A percentile compares a stretch with the other conserved stretches of the same genome.
Evolutionary conservation across 1,284 basidiomycete species (phyloP).

Genomic region (Cryptococcus deneoformans): DNA sequence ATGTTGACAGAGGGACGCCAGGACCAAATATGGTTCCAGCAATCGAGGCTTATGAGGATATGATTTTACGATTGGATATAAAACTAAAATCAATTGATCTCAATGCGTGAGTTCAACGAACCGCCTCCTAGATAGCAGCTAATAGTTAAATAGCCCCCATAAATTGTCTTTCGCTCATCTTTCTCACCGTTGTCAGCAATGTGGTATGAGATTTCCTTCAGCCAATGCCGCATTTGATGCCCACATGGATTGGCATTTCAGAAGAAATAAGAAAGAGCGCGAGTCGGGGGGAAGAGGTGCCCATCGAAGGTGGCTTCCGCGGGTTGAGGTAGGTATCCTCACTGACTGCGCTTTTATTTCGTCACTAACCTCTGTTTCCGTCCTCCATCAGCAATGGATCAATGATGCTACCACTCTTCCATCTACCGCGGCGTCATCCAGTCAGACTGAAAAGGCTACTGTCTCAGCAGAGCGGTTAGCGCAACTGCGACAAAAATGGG

Average conservation of each 20-base stretch:
- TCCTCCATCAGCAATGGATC: conserved; percentile 70
- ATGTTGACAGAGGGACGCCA: conserved; percentile 39
- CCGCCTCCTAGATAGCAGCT: neutral
- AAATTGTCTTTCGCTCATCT: conserved; percentile 71
- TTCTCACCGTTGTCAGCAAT: conserved; percentile 87
- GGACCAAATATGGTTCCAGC: conserved; percentile 40
- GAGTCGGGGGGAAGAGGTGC: conserved; percentile 82
- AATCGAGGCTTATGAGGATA: conserved; percentile 65
- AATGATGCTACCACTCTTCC: conserved; percentile 54
- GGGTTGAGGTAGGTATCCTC: conserved; percentile 65
- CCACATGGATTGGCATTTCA: conserved; percentile 97
- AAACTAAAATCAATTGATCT: conserved; percentile 70
- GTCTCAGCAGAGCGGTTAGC: conserved; percentile 67
- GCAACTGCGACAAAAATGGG: conserved; percentile 68
- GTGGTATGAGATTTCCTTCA: conserved; percentile 81
- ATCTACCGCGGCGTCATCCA: neutral
- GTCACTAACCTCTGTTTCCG: neutral
- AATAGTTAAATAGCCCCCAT: conserved; percentile 55
- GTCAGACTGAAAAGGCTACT: conserved; percentile 1
- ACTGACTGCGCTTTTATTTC: conserved; percentile 20
- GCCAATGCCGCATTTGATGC: conserved; percentile 67
- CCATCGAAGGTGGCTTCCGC: conserved; percentile 86
- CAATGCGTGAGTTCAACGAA: conserved; percentile 57
- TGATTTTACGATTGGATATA: conserved; percentile 66
- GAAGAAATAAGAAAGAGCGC: conserved; percentile 84